Evolutionary conservation across 169 alveolate genomes (phyloP), one percentile per base, ranked within the genome.

Genomic region (Cryptosporidium tyzzeri): DNA sequence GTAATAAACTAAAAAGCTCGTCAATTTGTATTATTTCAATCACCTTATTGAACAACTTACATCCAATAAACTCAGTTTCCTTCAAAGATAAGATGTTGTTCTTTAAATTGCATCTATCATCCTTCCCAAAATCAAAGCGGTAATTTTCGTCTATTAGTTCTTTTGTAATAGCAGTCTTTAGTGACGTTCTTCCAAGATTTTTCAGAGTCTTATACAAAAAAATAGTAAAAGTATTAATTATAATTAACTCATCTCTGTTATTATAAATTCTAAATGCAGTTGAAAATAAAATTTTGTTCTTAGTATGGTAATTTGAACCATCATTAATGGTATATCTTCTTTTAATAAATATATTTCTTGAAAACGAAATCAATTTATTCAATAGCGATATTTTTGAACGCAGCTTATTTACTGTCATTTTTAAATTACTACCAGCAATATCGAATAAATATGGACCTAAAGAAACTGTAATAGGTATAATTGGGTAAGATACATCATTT

Each of bases 361-460:
- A 44, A 62, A 62, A 53, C 3, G 89, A 31, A 10, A 80, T 35
- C 26, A 80, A 21, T n/a, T 80, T 62, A 62, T 65, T 67, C 39
- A 80, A 37, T 37, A 62, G 33, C 1, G 89, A 59, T 62, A 80
- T 80, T 26, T 80, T 80, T 59, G 61, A 62, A 26, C 75, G 51
- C 59, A 80, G 26, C 39, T 65, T 67, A 44, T 61, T 62, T 26
- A 44, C 44, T 18, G 68, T 35, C 29, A 16, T 44, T 23, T 62
- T 80, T 39, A 80, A 39, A 59, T 65, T 33, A 8, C 41, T 62
- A 7, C 86, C 86, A 14, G 37, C 41, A 23, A 53, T 18, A 35
- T 73, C 86, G 55, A 73, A 53, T 35, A 73, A 31, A 8, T 45
- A 73, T 48, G 86, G 86, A 6, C 86, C 86, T 26, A 73, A 23